A percentile compares a stretch with the other conserved stretches of the same genome.
Conservation (phyloP, 1,284 basidiomycete genomes). For the Anthracocystis panici-leucophaei region DNA sequence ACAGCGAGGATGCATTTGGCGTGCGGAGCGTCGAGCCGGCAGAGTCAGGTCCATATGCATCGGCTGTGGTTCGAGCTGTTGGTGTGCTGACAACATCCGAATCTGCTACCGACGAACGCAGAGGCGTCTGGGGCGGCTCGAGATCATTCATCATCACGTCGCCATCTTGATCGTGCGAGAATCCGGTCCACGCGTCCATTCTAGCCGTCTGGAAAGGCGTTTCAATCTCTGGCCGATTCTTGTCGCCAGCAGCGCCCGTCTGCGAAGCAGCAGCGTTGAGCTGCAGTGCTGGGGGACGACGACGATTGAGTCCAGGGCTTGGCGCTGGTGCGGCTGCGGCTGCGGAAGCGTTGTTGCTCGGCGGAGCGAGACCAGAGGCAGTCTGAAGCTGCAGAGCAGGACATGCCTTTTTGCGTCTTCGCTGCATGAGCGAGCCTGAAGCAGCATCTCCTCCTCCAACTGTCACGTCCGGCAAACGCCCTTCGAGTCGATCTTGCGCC, state of each 20-base stretch:
- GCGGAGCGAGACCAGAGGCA: background rate
- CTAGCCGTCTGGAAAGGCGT: conserved; percentile 47
- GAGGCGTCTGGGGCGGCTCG: conserved; percentile 44
- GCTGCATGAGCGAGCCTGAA: conserved; percentile 41
- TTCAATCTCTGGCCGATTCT: conserved; percentile 13
- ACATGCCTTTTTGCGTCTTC: conserved; percentile 40
- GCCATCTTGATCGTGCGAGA: conserved; percentile 18
- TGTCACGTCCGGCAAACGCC: conserved; percentile 12
- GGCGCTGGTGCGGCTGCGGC: conserved; percentile 17
- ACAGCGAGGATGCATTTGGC: conserved; percentile 20
- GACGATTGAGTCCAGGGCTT: conserved; percentile 31
- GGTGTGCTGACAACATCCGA: conserved; percentile 41
- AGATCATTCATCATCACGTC: conserved; percentile 40
- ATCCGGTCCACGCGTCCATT: conserved; percentile 19
- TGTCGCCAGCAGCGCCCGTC: background rate
- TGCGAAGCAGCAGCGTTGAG: conserved; percentile 14
- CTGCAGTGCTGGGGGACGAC: conserved; percentile 41
- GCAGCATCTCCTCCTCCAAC: conserved; percentile 14
- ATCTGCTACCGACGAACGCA: conserved; percentile 28
- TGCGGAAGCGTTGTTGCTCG: conserved; percentile 2
- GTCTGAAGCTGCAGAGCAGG: conserved; percentile 43
- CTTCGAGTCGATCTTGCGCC: conserved; percentile 45
- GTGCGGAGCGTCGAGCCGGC: conserved; percentile 21
- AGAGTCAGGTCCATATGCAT: conserved; percentile 9
- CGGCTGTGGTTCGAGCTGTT: conserved; percentile 23